phyloP scores from a whole-genome alignment of 139 green algal genomes.

The Diplosphaera chodatii region DNA sequence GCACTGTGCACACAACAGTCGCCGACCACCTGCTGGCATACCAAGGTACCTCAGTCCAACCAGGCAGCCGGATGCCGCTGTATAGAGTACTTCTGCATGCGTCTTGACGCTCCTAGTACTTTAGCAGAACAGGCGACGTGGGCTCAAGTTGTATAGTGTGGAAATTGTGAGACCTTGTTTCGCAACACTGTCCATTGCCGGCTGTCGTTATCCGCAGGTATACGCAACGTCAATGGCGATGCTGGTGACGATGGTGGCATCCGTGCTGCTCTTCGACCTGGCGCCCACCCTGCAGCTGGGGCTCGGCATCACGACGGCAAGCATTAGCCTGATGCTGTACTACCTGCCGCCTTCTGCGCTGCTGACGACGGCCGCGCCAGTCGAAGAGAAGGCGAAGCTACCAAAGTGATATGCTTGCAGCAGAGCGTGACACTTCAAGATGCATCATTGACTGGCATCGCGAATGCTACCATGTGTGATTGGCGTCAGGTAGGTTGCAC shows the following conservation, averaged over 20 bases:
- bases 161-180: no score
- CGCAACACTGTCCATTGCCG: background rate
- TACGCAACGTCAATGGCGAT: slow-evolving; percentile 66
- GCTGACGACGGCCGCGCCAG: background rate
- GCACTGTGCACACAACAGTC: no score
- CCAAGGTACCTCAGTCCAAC: no score
- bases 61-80: no score
- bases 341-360: slow-evolving; percentile 20
- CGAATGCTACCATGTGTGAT: no score
- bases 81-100: no score
- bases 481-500: no score
- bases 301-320: slow-evolving; percentile 49
- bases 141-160: no score
- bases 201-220: slow-evolving; percentile 15
- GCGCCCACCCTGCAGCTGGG: slow-evolving; percentile 40
- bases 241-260: slow-evolving; percentile 55
- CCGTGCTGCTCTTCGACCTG: slow-evolving; percentile 41
- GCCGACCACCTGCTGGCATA: no score
- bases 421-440: background rate
- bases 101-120: no score
- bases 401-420: background rate
- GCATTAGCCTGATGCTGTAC: slow-evolving; percentile 37
- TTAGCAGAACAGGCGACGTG: no score
- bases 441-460: no score
- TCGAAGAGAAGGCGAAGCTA: background rate